Base-by-base conservation (phyloP, 1,139 yeast species). In the Protomyces lactucae-debilis region DNA sequence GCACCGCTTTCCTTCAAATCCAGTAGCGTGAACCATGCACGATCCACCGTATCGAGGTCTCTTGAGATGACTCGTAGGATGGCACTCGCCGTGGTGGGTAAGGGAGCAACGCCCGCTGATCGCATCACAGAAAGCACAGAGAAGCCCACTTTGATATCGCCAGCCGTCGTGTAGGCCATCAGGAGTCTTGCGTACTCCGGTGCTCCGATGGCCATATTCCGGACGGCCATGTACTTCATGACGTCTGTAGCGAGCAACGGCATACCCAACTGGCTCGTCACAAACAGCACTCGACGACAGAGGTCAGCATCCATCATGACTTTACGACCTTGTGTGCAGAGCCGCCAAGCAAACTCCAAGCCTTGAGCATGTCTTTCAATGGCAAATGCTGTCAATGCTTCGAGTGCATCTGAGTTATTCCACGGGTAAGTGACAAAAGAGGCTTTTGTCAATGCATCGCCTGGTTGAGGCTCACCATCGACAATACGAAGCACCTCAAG, bases 81-180 rank as follows among this genome's bases (percentile, higher is more conserved):
- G 28, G 61, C 32, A 10, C 39, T 32, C 10, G 65, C 61, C 18
- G 61, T 56, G 36, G 60, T 51, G 16, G 56, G 43, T 16, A 56
- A 16, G 1, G 65, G 60, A 2, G 45, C 37, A 28, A 52, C 57
- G 23, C 61, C 61, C 4, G 36, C 57, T 21, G 51, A 16, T 9
- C 65, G 39, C 60, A 61, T 61, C 35, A 61, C 39, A 3, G 45
- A 32, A 18, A 61, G 52, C 21, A 61, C 53, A 25, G 35, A 43
- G 43, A 61, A 61, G 16, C 61, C 65, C 35, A 46, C 56, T 56
- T 56, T 55, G 52, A 54, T 55, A 36, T 61, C 65, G 12, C 65
- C 65, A 10, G 65, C 65, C 14, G 25, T 32, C n/a, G 56, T 51
- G 25, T 61, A 61, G 39, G 61, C 52, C 10, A 46, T 56, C 25